Evolutionary conservation across 163 green algal genomes (phyloP).

Genomic region (Prototheca stagnorum): DNA sequence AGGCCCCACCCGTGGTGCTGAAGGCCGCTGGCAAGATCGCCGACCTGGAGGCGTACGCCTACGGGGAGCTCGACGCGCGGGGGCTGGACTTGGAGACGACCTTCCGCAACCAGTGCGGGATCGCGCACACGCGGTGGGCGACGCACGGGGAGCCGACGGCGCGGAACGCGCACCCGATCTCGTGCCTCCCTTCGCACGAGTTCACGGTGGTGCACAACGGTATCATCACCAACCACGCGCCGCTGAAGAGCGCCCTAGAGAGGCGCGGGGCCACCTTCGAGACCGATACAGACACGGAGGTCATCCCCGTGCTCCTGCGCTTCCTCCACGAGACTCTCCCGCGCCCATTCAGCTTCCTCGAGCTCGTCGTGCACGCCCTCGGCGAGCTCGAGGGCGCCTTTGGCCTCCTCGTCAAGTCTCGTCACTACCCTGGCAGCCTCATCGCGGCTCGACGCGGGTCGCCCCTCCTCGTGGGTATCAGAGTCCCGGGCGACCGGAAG

Average conservation of each 20-base stretch:
- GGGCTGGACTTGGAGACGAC: constrained; percentile 12
- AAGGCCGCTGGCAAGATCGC: constrained; percentile 83
- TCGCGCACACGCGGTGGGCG: constrained; percentile 93
- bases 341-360: neutral
- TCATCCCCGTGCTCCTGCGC: constrained; percentile 93
- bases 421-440: constrained; percentile 83
- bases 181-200: constrained; percentile 44
- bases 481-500: constrained; percentile 23
- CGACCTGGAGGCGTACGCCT: constrained; percentile 40
- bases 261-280: constrained; percentile 64
- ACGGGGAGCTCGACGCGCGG: constrained; percentile 10
- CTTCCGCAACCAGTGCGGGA: constrained; percentile 31
- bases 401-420: constrained; percentile 85
- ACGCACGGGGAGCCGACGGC: constrained; percentile 77
- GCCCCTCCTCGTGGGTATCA: constrained; percentile 87
- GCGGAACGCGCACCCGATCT: constrained; percentile 83
- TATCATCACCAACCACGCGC: constrained; percentile 96
- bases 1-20: constrained; percentile 56
- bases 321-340: constrained; percentile 63
- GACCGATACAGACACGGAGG: constrained; percentile 96
- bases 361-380: constrained; percentile 93
- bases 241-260: constrained; percentile 68
- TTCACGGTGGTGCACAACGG: constrained; percentile 98
- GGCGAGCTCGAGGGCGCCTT: constrained; percentile 91
- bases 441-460: constrained; percentile 86